Conservation (phyloP, 2,329 filamentous ascomycete species). For the Sclerotinia trifoliorum region DNA sequence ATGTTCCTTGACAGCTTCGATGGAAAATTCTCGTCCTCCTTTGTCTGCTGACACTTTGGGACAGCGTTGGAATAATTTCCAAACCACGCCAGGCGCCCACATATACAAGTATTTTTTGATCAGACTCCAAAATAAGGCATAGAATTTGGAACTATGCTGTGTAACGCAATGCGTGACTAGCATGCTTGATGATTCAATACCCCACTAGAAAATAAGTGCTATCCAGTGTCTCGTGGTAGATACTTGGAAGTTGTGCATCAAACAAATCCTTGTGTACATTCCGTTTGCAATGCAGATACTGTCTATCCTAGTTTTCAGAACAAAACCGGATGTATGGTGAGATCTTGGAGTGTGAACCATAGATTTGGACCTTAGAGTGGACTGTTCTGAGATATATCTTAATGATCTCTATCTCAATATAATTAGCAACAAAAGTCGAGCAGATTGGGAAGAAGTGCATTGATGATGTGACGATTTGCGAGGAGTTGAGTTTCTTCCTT, state of each 20-base stretch:
- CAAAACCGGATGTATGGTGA: background rate
- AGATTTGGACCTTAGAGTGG: too few species aligned
- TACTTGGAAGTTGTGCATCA: too few species aligned
- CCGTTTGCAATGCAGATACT: background rate
- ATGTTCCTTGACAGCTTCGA: slow-evolving; percentile 27
- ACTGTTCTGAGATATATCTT: too few species aligned
- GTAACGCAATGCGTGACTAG: background rate
- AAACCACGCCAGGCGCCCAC: slow-evolving; percentile 38
- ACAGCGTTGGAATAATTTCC: slow-evolving; percentile 37
- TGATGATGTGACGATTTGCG: background rate
- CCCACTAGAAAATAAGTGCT: too few species aligned
- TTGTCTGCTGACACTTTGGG: slow-evolving; percentile 33
- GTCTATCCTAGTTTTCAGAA: too few species aligned
- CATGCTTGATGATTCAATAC: background rate
- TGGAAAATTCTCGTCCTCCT: slow-evolving; percentile 30
- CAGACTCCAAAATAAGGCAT: background rate
- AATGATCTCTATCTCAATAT: too few species aligned
- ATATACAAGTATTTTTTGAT: background rate
- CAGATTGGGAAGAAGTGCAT: background rate
- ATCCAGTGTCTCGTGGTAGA: too few species aligned
- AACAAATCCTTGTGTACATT: too few species aligned
- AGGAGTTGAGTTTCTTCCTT: background rate
- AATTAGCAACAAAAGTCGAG: background rate
- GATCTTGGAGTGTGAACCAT: too few species aligned
- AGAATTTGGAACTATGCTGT: background rate